These are phyloP conservation scores for Fomitiporia mediterranea DNA, from an alignment of 1,284 basidiomycete species.

Conservation along the genomic window DNA sequence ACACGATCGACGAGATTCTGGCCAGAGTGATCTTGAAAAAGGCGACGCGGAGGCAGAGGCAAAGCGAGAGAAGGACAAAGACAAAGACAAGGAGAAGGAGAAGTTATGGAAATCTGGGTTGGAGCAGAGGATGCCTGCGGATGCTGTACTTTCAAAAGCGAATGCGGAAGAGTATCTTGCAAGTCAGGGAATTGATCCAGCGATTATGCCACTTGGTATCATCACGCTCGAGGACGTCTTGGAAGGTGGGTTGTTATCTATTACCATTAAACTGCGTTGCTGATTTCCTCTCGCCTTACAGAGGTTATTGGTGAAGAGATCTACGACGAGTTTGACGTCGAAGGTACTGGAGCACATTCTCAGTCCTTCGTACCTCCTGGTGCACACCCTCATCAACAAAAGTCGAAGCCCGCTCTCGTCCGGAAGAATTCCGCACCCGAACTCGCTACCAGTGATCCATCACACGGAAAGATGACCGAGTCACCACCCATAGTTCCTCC, in stretches of 20 bases:
- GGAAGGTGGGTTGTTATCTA: slow-evolving; percentile 57
- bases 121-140: slow-evolving; percentile 81
- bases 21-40: slow-evolving; percentile 16
- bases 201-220: slow-evolving; percentile 81
- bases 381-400: slow-evolving; percentile 23
- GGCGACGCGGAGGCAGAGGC: slow-evolving; percentile 23
- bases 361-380: slow-evolving; percentile 48
- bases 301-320: slow-evolving; percentile 89
- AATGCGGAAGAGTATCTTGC: slow-evolving; percentile 67
- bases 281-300: slow-evolving; percentile 27
- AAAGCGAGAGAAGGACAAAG: slow-evolving; percentile 25
- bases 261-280: too few relatives aligned
- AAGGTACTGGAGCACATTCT: slow-evolving; percentile 59
- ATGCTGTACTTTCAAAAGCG: slow-evolving; percentile 70
- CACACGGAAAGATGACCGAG: slow-evolving; percentile 5
- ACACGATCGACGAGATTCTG: not conserved
- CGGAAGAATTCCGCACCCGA: slow-evolving; percentile 33
- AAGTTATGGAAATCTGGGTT: slow-evolving; percentile 37
- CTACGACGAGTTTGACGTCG: slow-evolving; percentile 79
- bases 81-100: slow-evolving; percentile 24
- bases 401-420: slow-evolving; percentile 17
- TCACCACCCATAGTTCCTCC: slow-evolving; percentile 16
- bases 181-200: slow-evolving; percentile 66
- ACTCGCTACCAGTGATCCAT: slow-evolving; percentile 21
- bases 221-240: slow-evolving; percentile 92